Evolutionary conservation across 2,329 filamentous ascomycete species (phyloP), one percentile per base, ranked within the genome.

Genomic region (Ceratocystis ficicola): DNA sequence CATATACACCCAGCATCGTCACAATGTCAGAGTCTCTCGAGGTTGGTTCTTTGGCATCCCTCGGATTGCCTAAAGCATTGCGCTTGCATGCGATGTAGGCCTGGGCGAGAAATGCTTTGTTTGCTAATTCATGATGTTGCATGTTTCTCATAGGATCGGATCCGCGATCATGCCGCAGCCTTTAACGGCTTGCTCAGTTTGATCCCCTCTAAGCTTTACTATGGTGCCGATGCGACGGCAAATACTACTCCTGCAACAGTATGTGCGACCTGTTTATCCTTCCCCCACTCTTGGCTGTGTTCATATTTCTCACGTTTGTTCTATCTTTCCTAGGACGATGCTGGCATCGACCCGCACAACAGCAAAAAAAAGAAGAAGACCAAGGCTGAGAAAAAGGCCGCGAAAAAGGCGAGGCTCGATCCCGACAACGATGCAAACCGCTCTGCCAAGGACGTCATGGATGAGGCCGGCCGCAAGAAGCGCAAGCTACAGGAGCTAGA

Each of bases 361-460:
- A 63, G 59, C 55, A 36, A 63, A 75, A 87, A 87, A 73, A 95
- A 94, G 78, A 97, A 97, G 79, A 92, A 97, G 77, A 93, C 90
- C 63, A 96, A 95, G 74, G 88, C 90, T 75, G 83, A 96, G 75
- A 89, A 89, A 68, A 84, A 85, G 69, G 86, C 88, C 70, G 89
- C 90, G 66, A 91, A 91, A 77, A 83, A 87, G 73, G 90, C 88
- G 68, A 97, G 96, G 77, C 82, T 97, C 50, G 90, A 97, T 72
- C 92, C 94, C 30, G 90, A 93, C 70, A 91, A 90, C 72, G 86
- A 87, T 69, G 74, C 82, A 70, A 94, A 95, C 79, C 79, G 78
- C 69, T 94, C 86, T 70, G 93, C 91, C 68, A 93, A 95, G 75
- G 92, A 97, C 75, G 85, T 96, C 68, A 87, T 95, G 84, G 90